Evolutionary conservation across 768 basidiomycete genomes (phyloP).

Genomic region (Lactifluus piperatus): DNA sequence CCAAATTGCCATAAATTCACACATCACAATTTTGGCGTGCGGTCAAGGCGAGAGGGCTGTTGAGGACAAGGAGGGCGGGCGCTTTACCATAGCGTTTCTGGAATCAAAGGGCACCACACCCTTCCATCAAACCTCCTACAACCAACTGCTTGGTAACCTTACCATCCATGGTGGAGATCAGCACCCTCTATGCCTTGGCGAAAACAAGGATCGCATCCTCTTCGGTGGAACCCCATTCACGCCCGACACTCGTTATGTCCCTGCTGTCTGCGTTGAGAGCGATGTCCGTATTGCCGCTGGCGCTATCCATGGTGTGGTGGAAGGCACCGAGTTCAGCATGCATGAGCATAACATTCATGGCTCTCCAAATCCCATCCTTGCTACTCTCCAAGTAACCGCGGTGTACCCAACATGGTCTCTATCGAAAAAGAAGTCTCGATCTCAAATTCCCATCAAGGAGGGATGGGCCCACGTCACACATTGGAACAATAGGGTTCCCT

Average conservation of each 20-base stretch:
- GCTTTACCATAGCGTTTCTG: conserved; percentile 50
- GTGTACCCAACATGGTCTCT: conserved; percentile 53
- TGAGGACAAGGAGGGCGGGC: conserved; percentile 56
- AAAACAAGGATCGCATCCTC: conserved; percentile 38
- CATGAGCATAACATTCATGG: conserved; percentile 55
- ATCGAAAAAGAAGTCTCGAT: conserved; percentile 33
- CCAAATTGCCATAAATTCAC: conserved; percentile 32
- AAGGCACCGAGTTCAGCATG: conserved; percentile 52
- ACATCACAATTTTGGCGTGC: conserved; percentile 53
- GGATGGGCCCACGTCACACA: conserved; percentile 48
- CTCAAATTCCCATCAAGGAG: conserved; percentile 27
- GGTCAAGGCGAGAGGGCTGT: conserved; percentile 43
- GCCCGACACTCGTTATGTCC: conserved; percentile 39
- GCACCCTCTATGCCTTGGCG: conserved; percentile 43
- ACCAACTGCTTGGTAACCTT: conserved; percentile 39
- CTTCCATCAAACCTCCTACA: conserved; percentile 46
- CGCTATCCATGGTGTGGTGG: conserved; percentile 52
- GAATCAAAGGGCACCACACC: conserved; percentile 36
- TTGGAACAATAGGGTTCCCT: conserved; percentile 49
- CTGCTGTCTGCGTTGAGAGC: conserved; percentile 30
- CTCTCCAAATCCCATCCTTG: conserved; percentile 47
- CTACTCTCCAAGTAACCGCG: conserved; percentile 41
- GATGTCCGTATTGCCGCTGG: conserved; percentile 48
- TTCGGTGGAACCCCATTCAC: conserved; percentile 51
- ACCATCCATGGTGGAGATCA: conserved; percentile 36